A percentile compares a stretch with the other conserved stretches of the same genome.
phyloP scores from a whole-genome alignment of 305 asterid genomes.

The Rubia tinctorum region DNA sequence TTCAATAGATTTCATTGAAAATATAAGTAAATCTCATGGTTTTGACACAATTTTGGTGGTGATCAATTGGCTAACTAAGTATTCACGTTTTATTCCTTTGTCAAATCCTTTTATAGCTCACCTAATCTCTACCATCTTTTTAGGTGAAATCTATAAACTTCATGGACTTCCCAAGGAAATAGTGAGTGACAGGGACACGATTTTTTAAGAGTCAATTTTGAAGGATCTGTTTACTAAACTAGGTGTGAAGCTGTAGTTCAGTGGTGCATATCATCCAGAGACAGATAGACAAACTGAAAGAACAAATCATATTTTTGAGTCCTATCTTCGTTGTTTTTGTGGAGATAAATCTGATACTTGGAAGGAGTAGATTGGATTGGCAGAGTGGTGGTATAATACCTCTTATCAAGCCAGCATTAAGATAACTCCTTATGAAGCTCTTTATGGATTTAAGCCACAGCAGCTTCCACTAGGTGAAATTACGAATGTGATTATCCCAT shows the following conservation, averaged over 20 bases:
- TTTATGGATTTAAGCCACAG: background rate
- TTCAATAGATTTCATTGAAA: slow-evolving; percentile 8
- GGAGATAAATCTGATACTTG: background rate
- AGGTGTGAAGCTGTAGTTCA: background rate
- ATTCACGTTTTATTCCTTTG: background rate
- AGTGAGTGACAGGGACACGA: background rate
- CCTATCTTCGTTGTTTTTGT: background rate
- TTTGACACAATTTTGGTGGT: background rate
- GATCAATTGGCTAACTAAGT: too few species aligned
- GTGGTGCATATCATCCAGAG: too few species aligned
- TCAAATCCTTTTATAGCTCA: background rate
- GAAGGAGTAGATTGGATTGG: background rate
- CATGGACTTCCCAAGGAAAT: slow-evolving; percentile 2
- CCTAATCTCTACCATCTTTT: background rate
- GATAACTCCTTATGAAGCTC: background rate
- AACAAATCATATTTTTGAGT: background rate
- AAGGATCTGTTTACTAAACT: background rate
- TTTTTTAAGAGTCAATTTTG: slow-evolving; percentile 2
- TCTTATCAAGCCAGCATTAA: background rate
- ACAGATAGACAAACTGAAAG: too few species aligned
- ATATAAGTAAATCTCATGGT: background rate
- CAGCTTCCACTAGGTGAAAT: background rate
- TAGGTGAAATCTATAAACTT: background rate
- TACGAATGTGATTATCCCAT: background rate
- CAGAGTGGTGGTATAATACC: background rate